A percentile compares a stretch with the other conserved stretches of the same genome.
Evolutionary conservation across 768 basidiomycete species (phyloP).

Genomic region (Tulasnella sp.): DNA sequence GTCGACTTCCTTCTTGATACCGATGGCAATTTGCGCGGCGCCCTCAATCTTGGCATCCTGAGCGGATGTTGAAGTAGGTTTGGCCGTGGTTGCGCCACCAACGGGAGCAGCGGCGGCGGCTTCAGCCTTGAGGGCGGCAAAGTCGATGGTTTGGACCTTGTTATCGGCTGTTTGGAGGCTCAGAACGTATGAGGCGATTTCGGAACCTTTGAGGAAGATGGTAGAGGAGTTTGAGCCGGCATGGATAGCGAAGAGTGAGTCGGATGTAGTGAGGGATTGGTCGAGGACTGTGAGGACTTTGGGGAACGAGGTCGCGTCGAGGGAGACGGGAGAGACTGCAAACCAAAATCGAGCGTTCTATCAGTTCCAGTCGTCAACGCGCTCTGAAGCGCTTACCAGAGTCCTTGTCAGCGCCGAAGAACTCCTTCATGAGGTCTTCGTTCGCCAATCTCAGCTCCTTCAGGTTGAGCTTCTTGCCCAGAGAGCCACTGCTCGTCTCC

Average conservation of each 20-base stretch:
- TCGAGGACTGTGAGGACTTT: conserved; percentile 75
- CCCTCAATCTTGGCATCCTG: conserved; percentile 75
- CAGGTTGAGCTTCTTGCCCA: conserved; percentile 74
- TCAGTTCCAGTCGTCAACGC: conserved; percentile 3
- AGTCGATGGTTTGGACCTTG: conserved; percentile 72
- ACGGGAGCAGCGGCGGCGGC: conserved; percentile 36
- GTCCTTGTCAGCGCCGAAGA: conserved; percentile 81
- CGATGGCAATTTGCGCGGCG: conserved; percentile 87
- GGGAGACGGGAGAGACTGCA: conserved; percentile 75
- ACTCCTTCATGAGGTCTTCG: conserved; percentile 80
- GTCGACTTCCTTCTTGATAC: conserved; percentile 93
- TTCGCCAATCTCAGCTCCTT: conserved; percentile 85
- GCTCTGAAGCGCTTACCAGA: conserved; percentile 55
- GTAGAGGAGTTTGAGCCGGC: conserved; percentile 65
- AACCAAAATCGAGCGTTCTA: neutral
- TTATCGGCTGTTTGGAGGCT: conserved; percentile 62
- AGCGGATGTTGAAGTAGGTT: conserved; percentile 38
- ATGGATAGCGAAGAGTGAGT: conserved; percentile 69
- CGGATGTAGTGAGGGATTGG: conserved; percentile 65
- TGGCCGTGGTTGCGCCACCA: conserved; percentile 22
- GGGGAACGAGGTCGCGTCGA: conserved; percentile 62
- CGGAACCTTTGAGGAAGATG: conserved; percentile 71
- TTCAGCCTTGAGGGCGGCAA: conserved; percentile 55
- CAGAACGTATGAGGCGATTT: conserved; percentile 68
- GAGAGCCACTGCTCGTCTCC: conserved; percentile 71